These are phyloP conservation scores for Barnettozyma botsteinii DNA, from an alignment of 805 yeast genomes.

Conservation along the genomic window DNA sequence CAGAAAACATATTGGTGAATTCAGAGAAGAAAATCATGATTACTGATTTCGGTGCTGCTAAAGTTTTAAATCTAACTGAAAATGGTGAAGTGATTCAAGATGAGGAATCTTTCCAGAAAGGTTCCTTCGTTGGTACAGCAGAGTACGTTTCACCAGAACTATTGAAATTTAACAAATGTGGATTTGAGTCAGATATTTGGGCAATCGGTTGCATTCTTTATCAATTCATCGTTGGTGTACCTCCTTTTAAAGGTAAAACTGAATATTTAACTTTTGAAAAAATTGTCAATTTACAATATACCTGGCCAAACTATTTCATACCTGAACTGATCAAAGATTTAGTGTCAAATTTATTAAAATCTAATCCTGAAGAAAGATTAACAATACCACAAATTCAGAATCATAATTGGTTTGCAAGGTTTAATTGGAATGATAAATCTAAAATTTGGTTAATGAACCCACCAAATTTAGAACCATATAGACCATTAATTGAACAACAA, in stretches of 20 bases:
- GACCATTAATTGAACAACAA: slow-evolving; percentile 32
- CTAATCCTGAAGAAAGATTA: slow-evolving; percentile 67
- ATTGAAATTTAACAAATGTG: slow-evolving; percentile 73
- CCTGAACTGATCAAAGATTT: slow-evolving; percentile 62
- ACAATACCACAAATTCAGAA: slow-evolving; percentile 49
- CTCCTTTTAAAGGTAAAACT: slow-evolving; percentile 81
- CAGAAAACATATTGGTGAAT: slow-evolving; percentile 84
- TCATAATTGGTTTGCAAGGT: slow-evolving; percentile 65
- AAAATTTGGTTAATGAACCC: slow-evolving; percentile 63
- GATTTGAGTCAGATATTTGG: slow-evolving; percentile 94
- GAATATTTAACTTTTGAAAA: slow-evolving; percentile 79
- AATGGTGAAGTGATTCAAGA: slow-evolving; percentile 28
- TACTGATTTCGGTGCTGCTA: slow-evolving; percentile 98
- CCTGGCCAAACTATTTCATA: slow-evolving; percentile 59
- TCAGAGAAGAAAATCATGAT: slow-evolving; percentile 83
- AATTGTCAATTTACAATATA: slow-evolving; percentile 71
- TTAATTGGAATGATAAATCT: slow-evolving; percentile 62
- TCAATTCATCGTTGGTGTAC: slow-evolving; percentile 90
- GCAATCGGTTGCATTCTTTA: slow-evolving; percentile 93
- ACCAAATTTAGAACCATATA: slow-evolving; percentile 67
- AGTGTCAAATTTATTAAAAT: slow-evolving; percentile 56
- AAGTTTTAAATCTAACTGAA: slow-evolving; percentile 43
- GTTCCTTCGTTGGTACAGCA: slow-evolving; percentile 75
- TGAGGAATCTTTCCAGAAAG: slow-evolving; percentile 25
- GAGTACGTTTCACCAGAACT: slow-evolving; percentile 51